Evolutionary conservation across 106 monocot species (phyloP).

Genomic region (Apostasia ramifera): DNA sequence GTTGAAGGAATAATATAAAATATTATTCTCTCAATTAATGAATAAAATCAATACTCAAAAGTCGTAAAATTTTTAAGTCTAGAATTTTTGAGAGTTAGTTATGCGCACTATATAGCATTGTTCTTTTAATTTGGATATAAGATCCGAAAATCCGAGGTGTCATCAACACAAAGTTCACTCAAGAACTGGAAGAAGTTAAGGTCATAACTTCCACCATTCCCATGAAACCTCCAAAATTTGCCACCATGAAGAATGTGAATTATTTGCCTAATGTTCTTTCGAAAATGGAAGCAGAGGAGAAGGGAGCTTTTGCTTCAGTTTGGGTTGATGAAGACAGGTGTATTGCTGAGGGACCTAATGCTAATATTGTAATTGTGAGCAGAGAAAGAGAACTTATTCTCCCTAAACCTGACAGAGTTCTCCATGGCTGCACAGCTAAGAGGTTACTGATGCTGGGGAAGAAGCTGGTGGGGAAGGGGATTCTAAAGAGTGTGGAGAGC

Average conservation of each 20-base stretch:
- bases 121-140: too few species aligned
- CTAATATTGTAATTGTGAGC: too few species aligned
- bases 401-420: constrained; percentile 7
- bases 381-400: too few species aligned
- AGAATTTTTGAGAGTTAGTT: too few species aligned
- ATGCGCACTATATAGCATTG: too few species aligned
- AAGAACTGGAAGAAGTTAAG: not conserved
- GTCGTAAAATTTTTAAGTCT: too few species aligned
- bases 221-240: constrained; percentile 28
- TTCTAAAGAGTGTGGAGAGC: not conserved
- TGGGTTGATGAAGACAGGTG: constrained; percentile 27
- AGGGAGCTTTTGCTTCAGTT: constrained; percentile 19
- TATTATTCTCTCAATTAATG: too few species aligned
- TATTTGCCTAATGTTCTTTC: constrained; percentile 37
- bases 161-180: constrained; percentile 10
- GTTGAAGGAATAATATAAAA: too few species aligned
- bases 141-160: too few species aligned
- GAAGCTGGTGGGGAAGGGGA: not conserved
- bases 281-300: constrained; percentile 26
- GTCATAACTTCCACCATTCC: constrained; percentile 30
- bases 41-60: too few species aligned
- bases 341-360: too few species aligned
- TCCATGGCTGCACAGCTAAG: constrained; percentile 16
- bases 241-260: constrained; percentile 36
- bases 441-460: not conserved